Conservation (phyloP, 192 early-diverging fungal genomes). For the Coemansia sp. region DNA sequence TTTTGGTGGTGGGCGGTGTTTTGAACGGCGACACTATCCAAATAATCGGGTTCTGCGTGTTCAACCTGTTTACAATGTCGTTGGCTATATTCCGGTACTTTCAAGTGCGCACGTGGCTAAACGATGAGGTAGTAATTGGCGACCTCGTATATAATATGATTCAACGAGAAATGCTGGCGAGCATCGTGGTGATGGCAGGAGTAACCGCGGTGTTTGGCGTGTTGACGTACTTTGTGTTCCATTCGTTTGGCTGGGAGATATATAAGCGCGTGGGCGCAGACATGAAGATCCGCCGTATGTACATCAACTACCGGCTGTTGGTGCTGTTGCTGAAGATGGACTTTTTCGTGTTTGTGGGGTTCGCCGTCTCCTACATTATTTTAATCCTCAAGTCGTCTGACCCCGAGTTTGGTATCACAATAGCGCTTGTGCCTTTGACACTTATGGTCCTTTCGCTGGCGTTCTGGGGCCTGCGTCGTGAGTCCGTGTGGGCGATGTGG, state of each 20-base stretch:
- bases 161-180: slow-evolving; percentile 31
- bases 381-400: slow-evolving; percentile 56
- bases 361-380: slow-evolving; percentile 60
- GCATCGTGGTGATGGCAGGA: slow-evolving; percentile 27
- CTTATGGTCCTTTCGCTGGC: slow-evolving; percentile 47
- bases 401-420: slow-evolving; percentile 52
- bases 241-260: slow-evolving; percentile 57
- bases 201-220: slow-evolving; percentile 37
- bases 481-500: slow-evolving; percentile 44
- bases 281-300: slow-evolving; percentile 57
- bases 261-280: slow-evolving; percentile 59
- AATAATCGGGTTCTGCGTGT: slow-evolving; percentile 48
- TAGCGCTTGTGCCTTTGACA: slow-evolving; percentile 49
- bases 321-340: slow-evolving; percentile 55
- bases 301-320: slow-evolving; percentile 50
- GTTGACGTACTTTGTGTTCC: slow-evolving; percentile 54
- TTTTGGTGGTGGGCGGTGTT: slow-evolving; percentile 42
- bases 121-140: slow-evolving; percentile 10
- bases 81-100: slow-evolving; percentile 50
- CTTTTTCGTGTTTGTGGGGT: slow-evolving; percentile 53
- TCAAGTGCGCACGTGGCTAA: slow-evolving; percentile 42
- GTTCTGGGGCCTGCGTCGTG: slow-evolving; percentile 48
- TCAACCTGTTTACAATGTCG: slow-evolving; percentile 52
- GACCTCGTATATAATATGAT: slow-evolving; percentile 25
- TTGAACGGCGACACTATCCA: slow-evolving; percentile 54